phyloP scores from a whole-genome alignment of 2,329 filamentous ascomycete species.

The Hirsutella rhossiliensis region DNA sequence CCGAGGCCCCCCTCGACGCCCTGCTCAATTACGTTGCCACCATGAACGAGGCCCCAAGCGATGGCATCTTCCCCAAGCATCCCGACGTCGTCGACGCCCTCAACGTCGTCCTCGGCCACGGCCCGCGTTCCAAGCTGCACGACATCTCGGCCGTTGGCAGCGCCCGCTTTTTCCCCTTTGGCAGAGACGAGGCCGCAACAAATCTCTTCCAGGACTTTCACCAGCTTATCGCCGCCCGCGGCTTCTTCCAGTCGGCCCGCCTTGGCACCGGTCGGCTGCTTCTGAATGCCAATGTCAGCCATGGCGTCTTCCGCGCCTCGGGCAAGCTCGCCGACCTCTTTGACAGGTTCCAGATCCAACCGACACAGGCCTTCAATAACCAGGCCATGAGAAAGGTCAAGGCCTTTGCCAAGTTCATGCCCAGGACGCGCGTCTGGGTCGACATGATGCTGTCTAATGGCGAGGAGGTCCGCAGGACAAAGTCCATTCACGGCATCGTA shows the following conservation, averaged over 20 bases:
- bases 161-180: conserved; percentile 36
- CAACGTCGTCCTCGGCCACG: conserved; percentile 37
- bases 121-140: conserved; percentile 22
- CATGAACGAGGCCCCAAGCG: conserved; percentile 24
- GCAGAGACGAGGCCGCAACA: conserved; percentile 12
- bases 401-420: conserved; percentile 22
- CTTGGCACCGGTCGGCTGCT: conserved; percentile 40
- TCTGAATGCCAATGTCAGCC: conserved; percentile 42
- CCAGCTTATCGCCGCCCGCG: conserved; percentile 31
- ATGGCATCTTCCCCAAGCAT: conserved; percentile 33
- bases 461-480: conserved; percentile 16
- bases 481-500: conserved; percentile 17
- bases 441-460: conserved; percentile 18
- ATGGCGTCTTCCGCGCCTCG: conserved; percentile 36
- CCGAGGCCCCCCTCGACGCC: conserved; percentile 22
- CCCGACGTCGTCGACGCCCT: conserved; percentile 36
- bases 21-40: conserved; percentile 33
- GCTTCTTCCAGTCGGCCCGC: conserved; percentile 44
- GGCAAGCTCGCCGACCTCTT: conserved; percentile 25
- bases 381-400: conserved; percentile 9
- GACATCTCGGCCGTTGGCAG: conserved; percentile 29
- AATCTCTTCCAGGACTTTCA: conserved; percentile 16
- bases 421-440: conserved; percentile 24
- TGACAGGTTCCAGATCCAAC: conserved; percentile 8
- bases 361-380: conserved; percentile 1